These are phyloP conservation scores for Jamesozyma gamospora DNA, from an alignment of 805 yeast genomes.

Conservation along the genomic window DNA sequence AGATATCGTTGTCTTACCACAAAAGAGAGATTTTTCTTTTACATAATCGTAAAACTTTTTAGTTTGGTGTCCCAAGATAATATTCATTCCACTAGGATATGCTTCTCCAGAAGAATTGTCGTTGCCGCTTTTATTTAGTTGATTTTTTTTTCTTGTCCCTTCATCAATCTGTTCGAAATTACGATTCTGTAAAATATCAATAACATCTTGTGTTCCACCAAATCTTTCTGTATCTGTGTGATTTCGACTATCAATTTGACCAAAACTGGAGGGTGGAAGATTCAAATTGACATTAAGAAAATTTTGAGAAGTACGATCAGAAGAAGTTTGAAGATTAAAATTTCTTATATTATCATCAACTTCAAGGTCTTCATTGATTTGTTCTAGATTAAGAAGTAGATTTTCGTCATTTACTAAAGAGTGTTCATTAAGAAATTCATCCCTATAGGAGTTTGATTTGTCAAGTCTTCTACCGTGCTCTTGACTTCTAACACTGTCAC, in stretches of 20 bases:
- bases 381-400: slow-evolving; percentile 19
- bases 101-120: neutral
- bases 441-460: neutral
- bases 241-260: slow-evolving; percentile 15
- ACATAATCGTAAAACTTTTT: slow-evolving; percentile 24
- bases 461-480: slow-evolving; percentile 22
- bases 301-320: slow-evolving; percentile 4
- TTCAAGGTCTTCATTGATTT: slow-evolving; percentile 24
- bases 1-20: slow-evolving; percentile 14
- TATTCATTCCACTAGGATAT: neutral
- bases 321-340: slow-evolving; percentile 1
- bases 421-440: neutral
- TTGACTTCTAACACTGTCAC: slow-evolving; percentile 19
- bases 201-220: slow-evolving; percentile 7
- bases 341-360: slow-evolving; percentile 5
- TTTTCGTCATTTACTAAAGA: slow-evolving; percentile 4
- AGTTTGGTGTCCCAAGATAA: slow-evolving; percentile 18
- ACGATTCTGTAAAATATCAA: slow-evolving; percentile 14
- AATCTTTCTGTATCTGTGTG: slow-evolving; percentile 8
- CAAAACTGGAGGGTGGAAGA: slow-evolving; percentile 27
- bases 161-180: neutral
- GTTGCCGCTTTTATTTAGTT: neutral
- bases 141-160: neutral
- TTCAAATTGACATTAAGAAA: slow-evolving; percentile 18
- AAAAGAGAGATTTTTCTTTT: slow-evolving; percentile 13